Evolutionary conservation across 768 basidiomycete genomes (phyloP).

Genomic region (Gymnopilus dilepis): DNA sequence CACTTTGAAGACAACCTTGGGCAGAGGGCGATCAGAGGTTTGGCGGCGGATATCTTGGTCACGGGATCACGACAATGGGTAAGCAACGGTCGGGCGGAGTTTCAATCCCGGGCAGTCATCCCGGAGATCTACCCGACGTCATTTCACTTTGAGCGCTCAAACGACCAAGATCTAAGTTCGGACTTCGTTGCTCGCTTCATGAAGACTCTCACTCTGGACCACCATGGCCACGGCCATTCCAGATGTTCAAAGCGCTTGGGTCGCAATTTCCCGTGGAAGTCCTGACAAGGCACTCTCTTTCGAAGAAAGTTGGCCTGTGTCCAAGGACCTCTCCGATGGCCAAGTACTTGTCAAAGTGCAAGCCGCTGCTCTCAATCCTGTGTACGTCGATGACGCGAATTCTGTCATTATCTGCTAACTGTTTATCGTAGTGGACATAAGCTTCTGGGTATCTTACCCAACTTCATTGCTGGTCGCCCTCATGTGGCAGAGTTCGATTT

Average conservation of each 20-base stretch:
- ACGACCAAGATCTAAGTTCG: neutral
- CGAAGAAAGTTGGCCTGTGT: conserved; percentile 42
- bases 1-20: conserved; percentile 36
- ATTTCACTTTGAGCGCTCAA: neutral
- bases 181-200: neutral
- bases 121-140: neutral
- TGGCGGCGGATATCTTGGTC: conserved; percentile 26
- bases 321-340: conserved; percentile 36
- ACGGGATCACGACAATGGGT: conserved; percentile 36
- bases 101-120: neutral
- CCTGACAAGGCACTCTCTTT: conserved; percentile 40
- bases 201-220: neutral
- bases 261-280: conserved; percentile 36
- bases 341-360: conserved; percentile 43
- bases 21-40: conserved; percentile 48
- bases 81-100: conserved; percentile 14
- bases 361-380: conserved; percentile 67
- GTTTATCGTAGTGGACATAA: conserved; percentile 61
- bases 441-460: conserved; percentile 53
- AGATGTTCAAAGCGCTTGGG: conserved; percentile 44
- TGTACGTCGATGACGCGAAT: conserved; percentile 42
- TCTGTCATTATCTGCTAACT: neutral
- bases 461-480: conserved; percentile 52
- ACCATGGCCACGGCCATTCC: conserved; percentile 28
- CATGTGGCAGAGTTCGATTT: conserved; percentile 65